Conservation (phyloP, 1,139 yeast species). For the Debaryomycetaceae sp. region DNA sequence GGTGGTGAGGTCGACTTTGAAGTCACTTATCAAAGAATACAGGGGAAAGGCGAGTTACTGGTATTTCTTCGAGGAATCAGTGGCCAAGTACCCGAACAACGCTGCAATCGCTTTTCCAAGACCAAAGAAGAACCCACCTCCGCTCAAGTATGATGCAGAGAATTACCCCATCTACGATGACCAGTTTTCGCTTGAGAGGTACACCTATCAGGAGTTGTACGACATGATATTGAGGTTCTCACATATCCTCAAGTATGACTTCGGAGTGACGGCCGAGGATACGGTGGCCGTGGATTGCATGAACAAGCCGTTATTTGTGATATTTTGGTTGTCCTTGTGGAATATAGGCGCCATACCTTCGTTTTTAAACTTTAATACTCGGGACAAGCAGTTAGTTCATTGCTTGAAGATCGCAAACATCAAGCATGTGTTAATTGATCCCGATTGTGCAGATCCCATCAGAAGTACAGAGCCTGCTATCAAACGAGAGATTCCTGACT, state of each 20-base stretch:
- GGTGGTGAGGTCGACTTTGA: constrained; percentile 37
- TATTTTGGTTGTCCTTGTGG: constrained; percentile 87
- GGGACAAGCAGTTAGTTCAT: constrained; percentile 73
- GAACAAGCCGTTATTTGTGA: constrained; percentile 77
- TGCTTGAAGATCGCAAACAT: constrained; percentile 72
- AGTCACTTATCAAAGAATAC: constrained; percentile 41
- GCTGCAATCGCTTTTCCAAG: constrained; percentile 63
- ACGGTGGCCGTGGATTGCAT: constrained; percentile 76
- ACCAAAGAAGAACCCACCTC: constrained; percentile 40
- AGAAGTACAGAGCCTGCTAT: constrained; percentile 51
- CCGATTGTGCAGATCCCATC: constrained; percentile 58
- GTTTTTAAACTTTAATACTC: constrained; percentile 76
- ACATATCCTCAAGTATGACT: constrained; percentile 57
- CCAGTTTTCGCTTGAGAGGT: constrained; percentile 57
- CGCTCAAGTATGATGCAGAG: constrained; percentile 21
- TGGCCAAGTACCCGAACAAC: constrained; percentile 45
- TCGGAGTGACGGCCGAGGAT: constrained; percentile 63
- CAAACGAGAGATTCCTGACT: constrained; percentile 33
- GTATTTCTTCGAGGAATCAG: constrained; percentile 61
- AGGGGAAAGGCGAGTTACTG: constrained; percentile 59
- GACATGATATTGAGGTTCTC: constrained; percentile 65
- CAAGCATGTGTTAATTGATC: constrained; percentile 69
- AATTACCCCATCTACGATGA: constrained; percentile 46
- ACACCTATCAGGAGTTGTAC: constrained; percentile 68
- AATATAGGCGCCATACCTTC: constrained; percentile 90